A percentile compares a stretch with the other conserved stretches of the same genome.
Evolutionary conservation across 169 alveolate genomes (phyloP).

Genomic region (Eimeria sp.): DNA sequence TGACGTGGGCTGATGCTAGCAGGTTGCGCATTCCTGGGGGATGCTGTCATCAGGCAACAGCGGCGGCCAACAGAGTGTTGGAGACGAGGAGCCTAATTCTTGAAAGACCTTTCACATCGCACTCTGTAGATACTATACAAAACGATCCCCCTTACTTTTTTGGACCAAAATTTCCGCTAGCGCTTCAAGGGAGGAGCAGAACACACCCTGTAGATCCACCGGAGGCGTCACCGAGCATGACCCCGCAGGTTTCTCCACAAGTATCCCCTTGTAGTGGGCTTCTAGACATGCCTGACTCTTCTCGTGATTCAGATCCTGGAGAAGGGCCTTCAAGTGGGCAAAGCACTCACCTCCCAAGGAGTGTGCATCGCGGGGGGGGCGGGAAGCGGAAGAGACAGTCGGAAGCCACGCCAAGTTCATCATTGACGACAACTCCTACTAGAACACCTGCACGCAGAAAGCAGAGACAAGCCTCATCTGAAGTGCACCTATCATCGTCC

Average conservation of each 20-base stretch:
- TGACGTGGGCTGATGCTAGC: background rate
- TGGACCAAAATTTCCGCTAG: background rate
- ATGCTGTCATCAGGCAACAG: background rate
- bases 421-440: background rate
- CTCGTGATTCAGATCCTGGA: background rate
- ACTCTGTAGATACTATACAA: background rate
- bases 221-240: background rate
- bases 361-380: background rate
- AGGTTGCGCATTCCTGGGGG: background rate
- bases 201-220: background rate
- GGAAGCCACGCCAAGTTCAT: background rate
- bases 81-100: background rate
- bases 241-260: background rate
- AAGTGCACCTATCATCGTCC: background rate
- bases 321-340: slow-evolving; percentile 19
- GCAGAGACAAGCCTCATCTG: background rate
- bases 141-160: too few species aligned
- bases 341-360: background rate
- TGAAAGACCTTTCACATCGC: background rate
- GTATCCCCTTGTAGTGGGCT: background rate
- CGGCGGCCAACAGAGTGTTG: background rate
- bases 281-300: background rate
- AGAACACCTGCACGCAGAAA: background rate
- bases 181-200: background rate
- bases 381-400: background rate